Percentiles rank a stretch among this genome's conserved stretches.
Evolutionary conservation across 176 grass and related monocot species (phyloP).

Genomic region (Oryza punctata): DNA sequence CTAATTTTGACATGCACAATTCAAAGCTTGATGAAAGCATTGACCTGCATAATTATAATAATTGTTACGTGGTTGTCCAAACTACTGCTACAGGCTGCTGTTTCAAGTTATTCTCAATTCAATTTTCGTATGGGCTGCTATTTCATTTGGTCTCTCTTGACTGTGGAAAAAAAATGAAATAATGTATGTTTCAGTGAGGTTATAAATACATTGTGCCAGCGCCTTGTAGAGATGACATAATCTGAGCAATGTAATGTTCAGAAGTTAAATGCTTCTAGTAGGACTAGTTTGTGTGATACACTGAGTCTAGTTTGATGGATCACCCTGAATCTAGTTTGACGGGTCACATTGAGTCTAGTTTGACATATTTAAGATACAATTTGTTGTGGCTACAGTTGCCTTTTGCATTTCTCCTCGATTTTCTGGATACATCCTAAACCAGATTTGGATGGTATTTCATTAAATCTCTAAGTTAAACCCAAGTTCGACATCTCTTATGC

Average conservation of each 20-base stretch:
- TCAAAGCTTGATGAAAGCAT: slow-evolving; percentile 57
- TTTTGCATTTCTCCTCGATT: slow-evolving; percentile 10
- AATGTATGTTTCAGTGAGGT: no score
- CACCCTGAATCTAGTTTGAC: no score
- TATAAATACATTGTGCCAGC: background rate
- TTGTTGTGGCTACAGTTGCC: background rate
- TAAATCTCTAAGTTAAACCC: background rate
- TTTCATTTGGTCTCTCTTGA: slow-evolving; percentile 20
- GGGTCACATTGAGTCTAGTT: background rate
- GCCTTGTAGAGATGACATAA: background rate
- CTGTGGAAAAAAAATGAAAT: background rate
- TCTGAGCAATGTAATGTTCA: background rate
- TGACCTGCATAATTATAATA: slow-evolving; percentile 57
- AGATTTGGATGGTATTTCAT: background rate
- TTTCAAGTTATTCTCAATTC: slow-evolving; percentile 29
- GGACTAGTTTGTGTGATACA: background rate
- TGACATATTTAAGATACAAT: slow-evolving; percentile 13
- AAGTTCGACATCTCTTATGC: background rate
- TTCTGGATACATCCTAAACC: background rate
- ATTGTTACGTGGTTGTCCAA: slow-evolving; percentile 29
- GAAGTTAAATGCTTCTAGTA: slow-evolving; percentile 18
- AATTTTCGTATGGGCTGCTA: slow-evolving; percentile 36
- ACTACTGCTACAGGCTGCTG: slow-evolving; percentile 14
- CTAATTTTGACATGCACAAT: slow-evolving; percentile 41
- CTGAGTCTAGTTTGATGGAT: background rate